Base-by-base conservation (phyloP, 2,329 filamentous ascomycete genomes). In the Pseudogymnoascus sp. region DNA sequence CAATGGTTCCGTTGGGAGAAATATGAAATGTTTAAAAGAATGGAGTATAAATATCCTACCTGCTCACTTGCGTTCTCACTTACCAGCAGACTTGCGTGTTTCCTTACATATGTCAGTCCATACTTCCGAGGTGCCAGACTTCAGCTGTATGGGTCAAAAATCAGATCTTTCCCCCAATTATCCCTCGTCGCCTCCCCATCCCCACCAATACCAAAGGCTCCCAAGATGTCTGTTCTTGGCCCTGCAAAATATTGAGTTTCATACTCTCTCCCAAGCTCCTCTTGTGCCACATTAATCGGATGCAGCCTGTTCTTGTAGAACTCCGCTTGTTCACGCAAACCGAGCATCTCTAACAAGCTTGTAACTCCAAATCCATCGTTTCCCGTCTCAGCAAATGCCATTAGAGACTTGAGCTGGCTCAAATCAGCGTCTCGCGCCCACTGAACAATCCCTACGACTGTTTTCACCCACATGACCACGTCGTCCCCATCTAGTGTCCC, bases 391-490 rank as follows among this genome's bases (percentile, higher is more conserved):
- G 29, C 48, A 17, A 17, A 21, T 9, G 29, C 48, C 48, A 55
- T 55, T 33, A 55, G 15, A 5, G 48, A 55, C n/a, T 7, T 55
- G 35, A 55, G 48, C 48, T 33, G 48, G n/a, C 4, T 21, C n/a
- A 15, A 55, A 35, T 55, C n/a, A 33, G 29, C 59, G 33, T 59
- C 17, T 12, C 9, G 9, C 7, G 65, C 63, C 33, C 65, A 67
- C 12, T 65, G 48, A 5, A 69, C 62, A 5, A 71, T 63, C 3
- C 65, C 66, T 0, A 66, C 62, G 4, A 59, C 41, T 5, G 60
- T 63, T 15, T 59, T 42, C 10, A 68, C 64, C 71, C 71, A 71
- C 27, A 58, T 64, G 0, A 6, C 13, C 3, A 68, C 59, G 4
- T 12, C 61, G 0, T 59, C 55, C 0, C 61, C 35, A 62, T 68